Evolutionary conservation across 805 yeast genomes (phyloP).

Genomic region (Pichia kluyveri): DNA sequence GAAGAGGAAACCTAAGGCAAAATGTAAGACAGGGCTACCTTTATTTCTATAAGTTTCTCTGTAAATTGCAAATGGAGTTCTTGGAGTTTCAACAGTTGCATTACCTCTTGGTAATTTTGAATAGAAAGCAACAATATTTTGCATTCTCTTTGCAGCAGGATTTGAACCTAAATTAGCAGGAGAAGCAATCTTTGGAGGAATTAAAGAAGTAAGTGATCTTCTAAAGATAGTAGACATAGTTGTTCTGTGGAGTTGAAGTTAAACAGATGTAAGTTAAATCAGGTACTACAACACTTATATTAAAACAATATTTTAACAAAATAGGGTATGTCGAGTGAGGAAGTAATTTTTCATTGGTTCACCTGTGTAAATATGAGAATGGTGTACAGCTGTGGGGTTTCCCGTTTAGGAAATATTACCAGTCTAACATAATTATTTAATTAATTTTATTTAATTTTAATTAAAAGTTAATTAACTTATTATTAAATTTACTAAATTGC

Average conservation of each 20-base stretch:
- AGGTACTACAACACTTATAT: too few species aligned
- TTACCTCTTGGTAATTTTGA: constrained; percentile 92
- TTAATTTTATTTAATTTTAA: too few species aligned
- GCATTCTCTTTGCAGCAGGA: constrained; percentile 96
- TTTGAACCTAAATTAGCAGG: constrained; percentile 86
- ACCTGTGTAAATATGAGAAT: too few species aligned
- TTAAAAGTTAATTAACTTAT: too few species aligned
- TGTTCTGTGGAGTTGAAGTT: background rate
- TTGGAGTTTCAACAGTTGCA: constrained; percentile 66
- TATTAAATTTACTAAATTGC: too few species aligned
- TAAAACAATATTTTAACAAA: too few species aligned
- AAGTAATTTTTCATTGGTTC: too few species aligned
- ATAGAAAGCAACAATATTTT: constrained; percentile 91
- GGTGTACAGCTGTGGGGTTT: too few species aligned
- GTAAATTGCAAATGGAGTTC: constrained; percentile 66
- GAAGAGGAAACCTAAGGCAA: constrained; percentile 55
- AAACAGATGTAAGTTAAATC: too few species aligned
- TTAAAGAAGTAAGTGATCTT: constrained; percentile 91
- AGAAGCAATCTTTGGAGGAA: constrained; percentile 98
- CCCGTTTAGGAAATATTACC: too few species aligned
- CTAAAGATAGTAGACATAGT: constrained; percentile 76
- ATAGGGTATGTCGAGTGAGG: too few species aligned
- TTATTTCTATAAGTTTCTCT: constrained; percentile 78
- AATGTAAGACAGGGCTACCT: constrained; percentile 76
- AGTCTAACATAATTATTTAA: too few species aligned